These are phyloP conservation scores for Paulinella micropora DNA, from an alignment of 78 protist species.

Conservation along the genomic window DNA sequence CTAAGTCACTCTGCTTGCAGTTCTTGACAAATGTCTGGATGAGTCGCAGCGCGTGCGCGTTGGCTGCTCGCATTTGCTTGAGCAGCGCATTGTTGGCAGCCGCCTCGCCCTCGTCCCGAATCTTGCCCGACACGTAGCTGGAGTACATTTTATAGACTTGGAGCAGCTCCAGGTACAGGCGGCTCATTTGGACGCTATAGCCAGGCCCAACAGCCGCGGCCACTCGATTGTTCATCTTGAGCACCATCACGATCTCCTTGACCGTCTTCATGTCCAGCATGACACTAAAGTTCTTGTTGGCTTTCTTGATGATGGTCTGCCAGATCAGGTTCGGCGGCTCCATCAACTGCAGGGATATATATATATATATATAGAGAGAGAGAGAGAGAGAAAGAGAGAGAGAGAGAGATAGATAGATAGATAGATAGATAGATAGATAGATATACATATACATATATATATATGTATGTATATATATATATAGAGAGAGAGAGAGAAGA, in stretches of 20 bases:
- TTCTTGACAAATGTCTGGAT: constrained; percentile 55
- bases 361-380: too few species aligned
- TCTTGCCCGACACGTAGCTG: background rate
- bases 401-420: too few species aligned
- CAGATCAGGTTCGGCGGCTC: constrained; percentile 66
- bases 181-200: constrained; percentile 58
- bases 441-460: too few species aligned
- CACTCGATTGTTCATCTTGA: constrained; percentile 58
- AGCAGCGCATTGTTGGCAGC: constrained; percentile 25
- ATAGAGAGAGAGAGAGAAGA: too few species aligned
- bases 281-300: background rate
- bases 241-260: constrained; percentile 36
- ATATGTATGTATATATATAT: too few species aligned
- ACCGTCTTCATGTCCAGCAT: background rate
- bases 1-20: constrained; percentile 17
- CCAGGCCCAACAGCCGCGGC: constrained; percentile 55
- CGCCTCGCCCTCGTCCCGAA: background rate
- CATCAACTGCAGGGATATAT: constrained; percentile 55
- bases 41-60: constrained; percentile 58
- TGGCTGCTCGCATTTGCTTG: constrained; percentile 55
- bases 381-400: too few species aligned
- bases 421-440: too few species aligned
- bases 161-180: constrained; percentile 68
- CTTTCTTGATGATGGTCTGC: constrained; percentile 38
- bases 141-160: constrained; percentile 42